Evolutionary conservation across 2,329 filamentous ascomycete species (phyloP).

Genomic region (Verticillium isaacii): DNA sequence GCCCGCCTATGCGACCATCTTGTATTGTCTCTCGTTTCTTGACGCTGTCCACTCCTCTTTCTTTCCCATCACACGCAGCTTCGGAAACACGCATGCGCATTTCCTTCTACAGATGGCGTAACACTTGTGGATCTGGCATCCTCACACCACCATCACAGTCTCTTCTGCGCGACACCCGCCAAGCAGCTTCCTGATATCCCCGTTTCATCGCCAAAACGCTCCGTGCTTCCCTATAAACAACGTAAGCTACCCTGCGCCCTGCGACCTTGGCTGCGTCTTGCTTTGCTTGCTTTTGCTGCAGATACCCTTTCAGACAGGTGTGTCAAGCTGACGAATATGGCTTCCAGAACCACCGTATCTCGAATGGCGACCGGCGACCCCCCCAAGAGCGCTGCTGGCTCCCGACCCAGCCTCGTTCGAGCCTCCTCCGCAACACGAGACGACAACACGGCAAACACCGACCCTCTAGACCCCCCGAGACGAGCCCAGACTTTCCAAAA

Average conservation of each 20-base stretch:
- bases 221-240: not conserved
- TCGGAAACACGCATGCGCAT: not conserved
- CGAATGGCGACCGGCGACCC: slow-evolving; percentile 28
- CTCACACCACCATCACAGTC: not conserved
- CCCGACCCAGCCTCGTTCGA: slow-evolving; percentile 24
- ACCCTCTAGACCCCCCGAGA: slow-evolving; percentile 28
- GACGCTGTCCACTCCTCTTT: not conserved
- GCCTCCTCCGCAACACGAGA: slow-evolving; percentile 23
- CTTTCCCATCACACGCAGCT: not conserved
- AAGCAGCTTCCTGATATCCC: not conserved
- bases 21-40: not conserved
- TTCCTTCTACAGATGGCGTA: not conserved
- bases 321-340: not conserved
- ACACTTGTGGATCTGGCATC: slow-evolving; percentile 2
- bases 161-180: not conserved
- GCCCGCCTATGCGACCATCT: not conserved
- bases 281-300: not conserved
- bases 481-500: slow-evolving; percentile 15
- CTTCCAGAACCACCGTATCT: slow-evolving; percentile 8
- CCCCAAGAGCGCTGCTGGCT: slow-evolving; percentile 17
- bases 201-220: not conserved
- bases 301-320: not conserved
- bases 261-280: not conserved
- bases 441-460: slow-evolving; percentile 14
- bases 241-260: not conserved